Conservation (phyloP, 192 early-diverging fungal genomes). For the Gaertneriomyces sp. region DNA sequence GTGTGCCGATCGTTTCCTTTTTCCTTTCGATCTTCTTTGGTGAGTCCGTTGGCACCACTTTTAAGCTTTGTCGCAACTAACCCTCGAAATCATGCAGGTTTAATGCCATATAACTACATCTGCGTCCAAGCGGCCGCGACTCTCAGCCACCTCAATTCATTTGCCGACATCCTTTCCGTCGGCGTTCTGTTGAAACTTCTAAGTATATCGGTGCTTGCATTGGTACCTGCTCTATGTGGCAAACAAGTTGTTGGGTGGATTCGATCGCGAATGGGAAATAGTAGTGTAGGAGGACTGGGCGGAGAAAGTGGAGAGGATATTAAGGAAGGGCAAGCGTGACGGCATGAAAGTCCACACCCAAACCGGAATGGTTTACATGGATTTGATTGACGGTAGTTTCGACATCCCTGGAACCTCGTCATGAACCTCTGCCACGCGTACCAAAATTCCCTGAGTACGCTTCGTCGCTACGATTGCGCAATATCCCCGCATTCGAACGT, state of each 20-base stretch:
- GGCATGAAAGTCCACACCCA: neutral
- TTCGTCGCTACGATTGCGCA: too few species aligned
- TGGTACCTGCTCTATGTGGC: conserved; percentile 32
- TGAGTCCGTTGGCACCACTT: neutral
- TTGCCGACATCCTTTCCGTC: conserved; percentile 32
- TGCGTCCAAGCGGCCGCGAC: conserved; percentile 39
- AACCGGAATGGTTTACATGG: neutral
- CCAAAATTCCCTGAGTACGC: too few species aligned
- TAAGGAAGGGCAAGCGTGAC: conserved; percentile 7
- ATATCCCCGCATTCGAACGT: too few species aligned
- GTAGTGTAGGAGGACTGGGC: neutral
- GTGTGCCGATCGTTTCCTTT: conserved; percentile 32
- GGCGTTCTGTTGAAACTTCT: conserved; percentile 29
- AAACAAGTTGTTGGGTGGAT: conserved; percentile 20
- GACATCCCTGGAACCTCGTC: neutral
- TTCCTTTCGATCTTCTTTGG: conserved; percentile 33
- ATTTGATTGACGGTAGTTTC: neutral
- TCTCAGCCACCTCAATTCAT: conserved; percentile 26
- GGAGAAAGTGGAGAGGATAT: neutral
- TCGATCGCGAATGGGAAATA: neutral
- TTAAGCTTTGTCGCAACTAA: neutral
- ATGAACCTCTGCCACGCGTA: too few species aligned
- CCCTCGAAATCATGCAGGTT: conserved; percentile 11
- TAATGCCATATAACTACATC: conserved; percentile 37
- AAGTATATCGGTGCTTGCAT: conserved; percentile 22